A percentile compares a stretch with the other conserved stretches of the same genome.
These are phyloP conservation scores for Cyberlindnera suaveolens DNA, from an alignment of 805 yeast genomes.

Conservation along the genomic window DNA sequence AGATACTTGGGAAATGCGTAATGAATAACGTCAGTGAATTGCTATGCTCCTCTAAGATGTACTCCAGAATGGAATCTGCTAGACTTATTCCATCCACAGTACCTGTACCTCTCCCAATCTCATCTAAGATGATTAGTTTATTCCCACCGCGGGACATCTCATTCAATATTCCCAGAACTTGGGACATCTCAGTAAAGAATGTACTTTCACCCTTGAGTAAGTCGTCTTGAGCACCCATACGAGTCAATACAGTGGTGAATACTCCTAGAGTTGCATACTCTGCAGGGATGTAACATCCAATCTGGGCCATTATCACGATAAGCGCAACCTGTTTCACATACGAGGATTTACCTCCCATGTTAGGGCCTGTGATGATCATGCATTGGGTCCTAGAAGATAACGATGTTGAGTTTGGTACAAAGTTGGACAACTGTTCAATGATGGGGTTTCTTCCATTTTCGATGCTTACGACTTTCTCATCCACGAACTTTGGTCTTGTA, in stretches of 20 bases:
- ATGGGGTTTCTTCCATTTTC: conserved; percentile 77
- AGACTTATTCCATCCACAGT: conserved; percentile 97
- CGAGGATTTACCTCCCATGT: conserved; percentile 96
- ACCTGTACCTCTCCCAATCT: conserved; percentile 74
- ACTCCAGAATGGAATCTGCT: conserved; percentile 92
- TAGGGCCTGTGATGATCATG: conserved; percentile 87
- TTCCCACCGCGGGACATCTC: conserved; percentile 43
- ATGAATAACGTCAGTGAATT: conserved; percentile 83
- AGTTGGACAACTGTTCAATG: conserved; percentile 54
- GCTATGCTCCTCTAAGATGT: conserved; percentile 51
- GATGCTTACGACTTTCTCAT: conserved; percentile 43
- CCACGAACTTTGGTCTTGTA: conserved; percentile 57
- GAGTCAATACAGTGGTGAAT: conserved; percentile 84
- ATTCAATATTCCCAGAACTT: conserved; percentile 77
- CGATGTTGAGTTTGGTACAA: conserved; percentile 81
- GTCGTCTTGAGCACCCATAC: conserved; percentile 98
- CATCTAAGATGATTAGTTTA: conserved; percentile 85
- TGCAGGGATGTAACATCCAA: conserved; percentile 87
- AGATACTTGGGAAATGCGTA: conserved; percentile 92
- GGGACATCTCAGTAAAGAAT: conserved; percentile 93
- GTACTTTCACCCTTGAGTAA: conserved; percentile 95
- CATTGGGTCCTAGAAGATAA: conserved; percentile 53
- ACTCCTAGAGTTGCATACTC: conserved; percentile 69
- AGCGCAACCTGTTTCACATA: conserved; percentile 86
- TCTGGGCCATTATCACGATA: conserved; percentile 76